Conservation (phyloP, 768 basidiomycete genomes). For the Hortiboletus campestris region DNA sequence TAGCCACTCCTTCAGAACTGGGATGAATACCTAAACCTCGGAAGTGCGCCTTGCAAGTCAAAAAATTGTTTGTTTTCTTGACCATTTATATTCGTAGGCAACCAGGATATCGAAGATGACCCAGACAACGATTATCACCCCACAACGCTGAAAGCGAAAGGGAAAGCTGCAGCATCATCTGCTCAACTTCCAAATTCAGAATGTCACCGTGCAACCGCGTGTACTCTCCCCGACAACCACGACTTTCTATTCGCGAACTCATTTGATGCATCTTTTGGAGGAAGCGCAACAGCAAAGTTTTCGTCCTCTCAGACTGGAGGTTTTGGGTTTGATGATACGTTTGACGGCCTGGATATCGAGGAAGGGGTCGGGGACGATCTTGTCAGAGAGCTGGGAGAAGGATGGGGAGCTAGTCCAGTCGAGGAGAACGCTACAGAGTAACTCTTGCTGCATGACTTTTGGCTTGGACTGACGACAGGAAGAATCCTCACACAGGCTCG, state of each 20-base stretch:
- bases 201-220: slow-evolving; percentile 46
- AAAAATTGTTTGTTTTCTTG: neutral
- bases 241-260: slow-evolving; percentile 65
- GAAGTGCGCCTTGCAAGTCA: slow-evolving; percentile 32
- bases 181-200: slow-evolving; percentile 37
- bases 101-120: slow-evolving; percentile 27
- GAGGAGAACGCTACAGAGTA: slow-evolving; percentile 17
- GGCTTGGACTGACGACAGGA: slow-evolving; percentile 9
- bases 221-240: slow-evolving; percentile 72
- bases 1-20: slow-evolving; percentile 44
- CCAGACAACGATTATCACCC: slow-evolving; percentile 55
- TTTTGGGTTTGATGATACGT: slow-evolving; percentile 53
- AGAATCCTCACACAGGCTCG: slow-evolving; percentile 18
- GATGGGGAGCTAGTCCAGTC: slow-evolving; percentile 46
- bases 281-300: slow-evolving; percentile 30
- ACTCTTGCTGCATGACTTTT: neutral
- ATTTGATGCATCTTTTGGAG: slow-evolving; percentile 59
- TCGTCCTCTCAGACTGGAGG: slow-evolving; percentile 58
- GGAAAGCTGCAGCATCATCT: slow-evolving; percentile 27
- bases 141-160: slow-evolving; percentile 24
- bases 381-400: slow-evolving; percentile 70
- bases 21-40: slow-evolving; percentile 58
- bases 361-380: slow-evolving; percentile 70
- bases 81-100: slow-evolving; percentile 2
- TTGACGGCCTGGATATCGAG: slow-evolving; percentile 57